phyloP scores from a whole-genome alignment of 176 grass and related monocot genomes.

The Sorghum bicolor region Sorghum_bicolor_NCBIv3 NC_012870.2:3030501-3031000 shows the following conservation, averaged over 20 bases:
- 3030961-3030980: background rate
- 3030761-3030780: background rate
- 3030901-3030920: background rate
- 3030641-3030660: background rate
- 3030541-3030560: background rate
- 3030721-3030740: background rate
- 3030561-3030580: background rate
- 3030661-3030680: background rate
- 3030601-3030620: constrained; percentile 18
- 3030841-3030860: background rate
- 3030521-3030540: background rate
- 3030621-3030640: background rate
- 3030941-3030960: background rate
- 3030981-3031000: background rate
- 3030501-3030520: too few relatives aligned
- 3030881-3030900: background rate
- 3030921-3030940: background rate
- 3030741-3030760: background rate
- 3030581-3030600: background rate
- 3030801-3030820: background rate
- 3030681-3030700: background rate
- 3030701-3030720: background rate
- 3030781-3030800: background rate
- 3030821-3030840: too few relatives aligned
- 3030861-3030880: background rate